These are phyloP conservation scores for Boletellus ananas DNA, from an alignment of 768 basidiomycete species.

Conservation along the genomic window DNA sequence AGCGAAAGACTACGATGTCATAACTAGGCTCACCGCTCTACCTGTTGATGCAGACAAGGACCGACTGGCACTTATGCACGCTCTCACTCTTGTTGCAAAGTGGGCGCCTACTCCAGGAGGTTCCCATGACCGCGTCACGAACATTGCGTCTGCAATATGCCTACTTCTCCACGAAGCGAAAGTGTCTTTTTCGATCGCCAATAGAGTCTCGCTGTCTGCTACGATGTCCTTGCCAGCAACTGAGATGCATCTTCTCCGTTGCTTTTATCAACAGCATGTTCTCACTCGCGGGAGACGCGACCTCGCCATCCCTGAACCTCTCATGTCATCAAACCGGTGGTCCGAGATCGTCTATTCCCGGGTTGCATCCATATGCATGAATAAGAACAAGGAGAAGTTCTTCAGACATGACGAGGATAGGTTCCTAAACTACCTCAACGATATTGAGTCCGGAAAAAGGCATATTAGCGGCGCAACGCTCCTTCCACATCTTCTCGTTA, in stretches of 20 bases:
- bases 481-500: conserved; percentile 58
- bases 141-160: conserved; percentile 61
- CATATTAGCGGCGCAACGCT: conserved; percentile 65
- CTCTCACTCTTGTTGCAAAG: conserved; percentile 57
- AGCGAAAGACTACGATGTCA: conserved; percentile 41
- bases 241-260: conserved; percentile 45
- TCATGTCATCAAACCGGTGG: conserved; percentile 62
- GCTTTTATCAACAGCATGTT: conserved; percentile 55
- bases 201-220: conserved; percentile 15
- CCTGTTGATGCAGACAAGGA: conserved; percentile 26
- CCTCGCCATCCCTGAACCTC: conserved; percentile 48
- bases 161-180: conserved; percentile 46
- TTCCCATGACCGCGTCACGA: conserved; percentile 60
- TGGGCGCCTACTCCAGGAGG: conserved; percentile 64
- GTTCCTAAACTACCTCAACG: conserved; percentile 54
- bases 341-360: conserved; percentile 52
- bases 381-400: conserved; percentile 51
- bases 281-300: conserved; percentile 53
- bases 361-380: conserved; percentile 63
- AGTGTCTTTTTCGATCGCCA: conserved; percentile 7
- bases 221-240: conserved; percentile 33
- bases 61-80: conserved; percentile 3
- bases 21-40: conserved; percentile 36
- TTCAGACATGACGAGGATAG: conserved; percentile 53
- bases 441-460: conserved; percentile 52